Base-by-base conservation (phyloP, 805 yeast species). In the Suhomyces sp. region DNA sequence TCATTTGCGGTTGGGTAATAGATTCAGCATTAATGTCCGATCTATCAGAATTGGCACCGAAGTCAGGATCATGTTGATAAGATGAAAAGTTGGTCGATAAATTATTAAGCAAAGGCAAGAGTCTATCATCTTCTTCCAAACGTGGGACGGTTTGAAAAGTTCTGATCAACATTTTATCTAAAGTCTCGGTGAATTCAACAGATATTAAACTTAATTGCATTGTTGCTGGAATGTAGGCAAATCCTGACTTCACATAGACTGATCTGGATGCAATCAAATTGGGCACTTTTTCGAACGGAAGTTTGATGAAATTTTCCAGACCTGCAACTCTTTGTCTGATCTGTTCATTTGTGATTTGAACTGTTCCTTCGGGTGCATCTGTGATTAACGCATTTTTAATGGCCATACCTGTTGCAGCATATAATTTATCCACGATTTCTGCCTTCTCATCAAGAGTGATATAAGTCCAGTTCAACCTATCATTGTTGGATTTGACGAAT, bases 81-180 rank as follows among this genome's bases (percentile, higher is more conserved):
- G 52, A 61, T 19, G 70, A 58, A 42, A 68, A 68, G 47, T 66
- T 66, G 19, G 76, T 72, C 0, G 95, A 78, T 30, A 93, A 60
- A 51, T 90, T 88, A 50, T 79, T 79, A 43, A 93, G 68, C 19
- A 93, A 78, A 1, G 97, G 97, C 33, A 88, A 64, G 28, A 93
- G 63, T 39, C 99, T 70, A 54, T 88, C 95, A 53, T 88, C 96
- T 63, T 91, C 98, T 53, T 88, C 96, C 37, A 91, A 65, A 8
- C 90, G 72, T 5, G 96, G 95, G 36, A 88, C 64, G 14, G 84
- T 74, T 53, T 83, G 84, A 48, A 88, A 80, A 0, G 97, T 86
- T 30, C 70, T 62, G 15, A 79, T 61, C 44, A 93, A 66, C 14
- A 79, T 76, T 12, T 59, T 54, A 2, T 58, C 54, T 35, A 90